Base-by-base conservation (phyloP, 176 grass and related monocot genomes). In the Puya raimondii region DNA sequence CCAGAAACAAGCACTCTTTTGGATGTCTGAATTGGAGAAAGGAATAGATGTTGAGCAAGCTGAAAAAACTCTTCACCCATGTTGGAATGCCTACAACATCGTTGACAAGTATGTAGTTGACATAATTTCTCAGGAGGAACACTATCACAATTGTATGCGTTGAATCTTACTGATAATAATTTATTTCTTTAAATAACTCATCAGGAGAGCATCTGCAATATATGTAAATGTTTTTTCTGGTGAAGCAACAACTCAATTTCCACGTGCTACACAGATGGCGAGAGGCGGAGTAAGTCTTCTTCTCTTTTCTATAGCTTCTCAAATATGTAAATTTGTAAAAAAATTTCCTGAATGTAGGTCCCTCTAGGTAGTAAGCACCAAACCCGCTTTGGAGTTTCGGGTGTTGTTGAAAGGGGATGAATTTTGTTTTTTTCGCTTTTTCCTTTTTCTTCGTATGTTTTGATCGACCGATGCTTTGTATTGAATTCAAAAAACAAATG, bases 21-120 rank as follows among this genome's bases (percentile, higher is more conserved):
- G 92, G 88, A 96, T 96, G 92, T 89, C 88, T 47, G 82, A 84
- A 77, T 75, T 96, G 64, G 92, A 91, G 83, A 87, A 91, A 67
- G 88, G 88, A 51, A 66, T 70, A 16, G 75, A 75, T 66, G 69
- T 74, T 21, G 74, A 87, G 48, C 23, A 84, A 72, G 81, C 72
- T 68, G 66, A 69, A 49, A 83, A 81, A 85, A 74, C 92, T 54
- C 79, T 96, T 49, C 79, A 96, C 83, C 92, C 92, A 15, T 96
- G 92, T 63, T 91, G 84, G 84, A 84, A 78, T 72, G 80, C 88
- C 33, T 96, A 91, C 67, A 89, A 82, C 21, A 84, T 91, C 11
- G 53, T 54, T 65, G 92, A 96, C 73, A 85, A 73, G 92, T 96
- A 85, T 76, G 87, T 59, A 59, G 20, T 21, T 59, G 20, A 9